Evolutionary conservation across 768 basidiomycete species (phyloP).

Genomic region (Suillus bovinus): DNA sequence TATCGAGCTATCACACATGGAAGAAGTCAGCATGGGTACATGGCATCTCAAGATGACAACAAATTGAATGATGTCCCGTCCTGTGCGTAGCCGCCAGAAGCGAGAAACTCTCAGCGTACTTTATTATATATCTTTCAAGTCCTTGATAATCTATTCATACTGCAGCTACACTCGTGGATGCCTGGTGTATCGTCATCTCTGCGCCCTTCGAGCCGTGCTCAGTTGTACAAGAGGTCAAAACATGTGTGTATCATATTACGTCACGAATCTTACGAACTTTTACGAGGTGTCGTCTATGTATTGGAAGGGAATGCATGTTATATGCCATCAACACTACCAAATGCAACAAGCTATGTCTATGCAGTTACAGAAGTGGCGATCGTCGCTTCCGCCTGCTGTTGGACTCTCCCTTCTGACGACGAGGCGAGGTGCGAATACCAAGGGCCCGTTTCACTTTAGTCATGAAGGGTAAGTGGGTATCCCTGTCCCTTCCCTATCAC

Average conservation of each 20-base stretch:
- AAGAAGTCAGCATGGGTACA: slow-evolving; percentile 64
- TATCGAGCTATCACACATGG: slow-evolving; percentile 68
- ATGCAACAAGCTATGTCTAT: background rate
- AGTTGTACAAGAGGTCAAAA: slow-evolving; percentile 23
- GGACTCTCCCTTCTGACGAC: slow-evolving; percentile 21
- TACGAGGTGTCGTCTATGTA: slow-evolving; percentile 4
- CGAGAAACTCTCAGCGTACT: background rate
- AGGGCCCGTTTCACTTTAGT: slow-evolving; percentile 51
- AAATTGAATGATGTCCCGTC: slow-evolving; percentile 17
- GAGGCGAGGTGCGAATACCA: slow-evolving; percentile 50
- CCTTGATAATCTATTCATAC: slow-evolving; percentile 3
- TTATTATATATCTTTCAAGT: slow-evolving; percentile 7
- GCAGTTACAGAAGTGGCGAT: background rate
- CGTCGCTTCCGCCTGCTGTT: background rate
- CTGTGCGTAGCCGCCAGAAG: background rate
- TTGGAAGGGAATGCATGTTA: background rate
- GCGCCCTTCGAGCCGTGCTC: slow-evolving; percentile 8
- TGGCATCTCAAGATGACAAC: slow-evolving; percentile 67
- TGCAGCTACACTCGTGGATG: slow-evolving; percentile 6
- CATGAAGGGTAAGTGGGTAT: slow-evolving; percentile 50
- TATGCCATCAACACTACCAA: background rate
- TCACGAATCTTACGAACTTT: slow-evolving; percentile 15
- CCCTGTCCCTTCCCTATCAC: slow-evolving; percentile 40
- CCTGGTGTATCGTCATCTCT: slow-evolving; percentile 11
- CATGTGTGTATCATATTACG: slow-evolving; percentile 23